Evolutionary conservation across 768 basidiomycete species (phyloP).

Genomic region (Suillus paluster): DNA sequence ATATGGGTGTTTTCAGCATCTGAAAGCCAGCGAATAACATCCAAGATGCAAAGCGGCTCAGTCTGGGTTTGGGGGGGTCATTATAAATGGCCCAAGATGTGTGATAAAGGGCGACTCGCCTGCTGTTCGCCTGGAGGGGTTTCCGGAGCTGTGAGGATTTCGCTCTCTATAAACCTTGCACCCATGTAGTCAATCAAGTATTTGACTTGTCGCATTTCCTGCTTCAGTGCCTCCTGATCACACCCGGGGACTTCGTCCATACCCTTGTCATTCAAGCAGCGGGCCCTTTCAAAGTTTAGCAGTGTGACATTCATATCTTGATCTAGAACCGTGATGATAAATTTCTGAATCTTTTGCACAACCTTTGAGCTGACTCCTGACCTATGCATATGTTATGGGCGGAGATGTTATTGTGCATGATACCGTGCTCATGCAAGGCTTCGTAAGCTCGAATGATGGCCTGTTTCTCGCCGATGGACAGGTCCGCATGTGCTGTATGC

Average conservation of each 20-base stretch:
- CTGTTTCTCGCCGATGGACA: conserved; percentile 16
- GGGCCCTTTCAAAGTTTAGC: conserved; percentile 17
- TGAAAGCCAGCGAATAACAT: conserved; percentile 6
- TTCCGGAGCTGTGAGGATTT: neutral
- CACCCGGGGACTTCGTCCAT: conserved; percentile 11
- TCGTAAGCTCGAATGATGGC: conserved; percentile 22
- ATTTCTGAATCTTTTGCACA: neutral
- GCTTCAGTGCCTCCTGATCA: conserved; percentile 7
- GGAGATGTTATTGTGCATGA: conserved; percentile 24
- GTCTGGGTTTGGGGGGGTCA: neutral
- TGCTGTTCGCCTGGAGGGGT: neutral
- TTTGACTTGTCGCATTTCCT: conserved; percentile 27
- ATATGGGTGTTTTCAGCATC: neutral
- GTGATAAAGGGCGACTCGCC: neutral
- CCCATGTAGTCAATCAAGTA: conserved; percentile 25
- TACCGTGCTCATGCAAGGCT: conserved; percentile 22
- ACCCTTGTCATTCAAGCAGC: conserved; percentile 8
- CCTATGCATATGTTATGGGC: conserved; percentile 26
- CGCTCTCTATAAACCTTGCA: conserved; percentile 11
- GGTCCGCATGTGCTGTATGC: conserved; percentile 18
- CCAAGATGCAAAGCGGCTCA: neutral
- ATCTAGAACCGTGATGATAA: neutral
- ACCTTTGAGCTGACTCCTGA: conserved; percentile 2
- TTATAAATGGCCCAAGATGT: neutral
- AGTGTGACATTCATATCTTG: conserved; percentile 5